Base-by-base conservation (phyloP, 345 rosid genomes). In the Gossypium herbaceum region DNA sequence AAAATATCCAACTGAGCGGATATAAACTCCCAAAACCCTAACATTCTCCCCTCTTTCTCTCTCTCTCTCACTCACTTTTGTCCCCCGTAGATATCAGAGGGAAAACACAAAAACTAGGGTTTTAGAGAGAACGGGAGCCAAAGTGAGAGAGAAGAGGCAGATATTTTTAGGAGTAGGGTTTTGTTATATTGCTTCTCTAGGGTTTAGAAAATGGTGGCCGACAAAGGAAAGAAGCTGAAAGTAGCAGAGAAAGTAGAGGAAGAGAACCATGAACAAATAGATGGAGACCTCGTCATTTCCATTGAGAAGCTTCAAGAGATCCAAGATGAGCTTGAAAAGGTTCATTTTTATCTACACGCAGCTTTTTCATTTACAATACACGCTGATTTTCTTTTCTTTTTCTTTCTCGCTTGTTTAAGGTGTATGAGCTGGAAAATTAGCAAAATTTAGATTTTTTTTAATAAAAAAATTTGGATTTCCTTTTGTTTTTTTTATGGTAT, bases 281-380 rank as follows among this genome's bases (percentile, higher is more conserved):
- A 93, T 43, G 85, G 82, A 73, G 94, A 91, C 60, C 96, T 95
- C 65, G 91, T 93, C 29, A 88, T 88, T 56, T 90, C 94, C 61
- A 93, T 93, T 73, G 99, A 95, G 85, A 93, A 90, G 85, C 92
- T 95, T 55, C 99, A 95, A 78, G 97, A 92, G 90, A 85, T 93
- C 70, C 99, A 95, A 76, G 99, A 95, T 44, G 94, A 95, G 81
- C 98, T 95, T 47, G 98, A 93, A 76, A 95, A 89, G 98, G 99
- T 84, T 4, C 15, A 27, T 12, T 29, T 59, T 2, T 13, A 3
- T 74, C 29, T 71, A 7, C 17, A 29, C 24, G 50, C 7, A 1
- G 41, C 41, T 5, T 34, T 34, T 34, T 34, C 41, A 34, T 34
- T 34, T 34, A 6, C 6, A 48, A 17, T 68, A 45, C 52, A 11